Evolutionary conservation across 1,284 basidiomycete genomes (phyloP).

Genomic region (Rhodofomes roseus): DNA sequence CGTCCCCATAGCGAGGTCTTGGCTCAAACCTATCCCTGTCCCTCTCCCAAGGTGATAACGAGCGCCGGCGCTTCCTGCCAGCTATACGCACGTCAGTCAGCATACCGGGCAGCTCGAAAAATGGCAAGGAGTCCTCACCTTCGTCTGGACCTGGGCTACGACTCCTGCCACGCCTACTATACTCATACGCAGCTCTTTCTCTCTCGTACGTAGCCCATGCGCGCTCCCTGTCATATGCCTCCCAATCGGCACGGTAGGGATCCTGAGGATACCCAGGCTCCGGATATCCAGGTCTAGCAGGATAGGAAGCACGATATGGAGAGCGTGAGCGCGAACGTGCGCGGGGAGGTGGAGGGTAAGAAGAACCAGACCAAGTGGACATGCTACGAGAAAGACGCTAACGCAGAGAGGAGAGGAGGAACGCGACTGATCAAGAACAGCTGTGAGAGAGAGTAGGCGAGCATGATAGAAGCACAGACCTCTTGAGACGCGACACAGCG

Average conservation of each 20-base stretch:
- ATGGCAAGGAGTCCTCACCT: slow-evolving; percentile 39
- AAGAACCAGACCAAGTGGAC: slow-evolving; percentile 60
- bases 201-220: slow-evolving; percentile 61
- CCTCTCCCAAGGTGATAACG: slow-evolving; percentile 80
- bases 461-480: slow-evolving; percentile 88
- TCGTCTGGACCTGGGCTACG: slow-evolving; percentile 70
- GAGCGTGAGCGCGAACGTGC: slow-evolving; percentile 80
- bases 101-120: not conserved
- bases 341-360: slow-evolving; percentile 60
- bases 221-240: slow-evolving; percentile 67
- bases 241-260: slow-evolving; percentile 61
- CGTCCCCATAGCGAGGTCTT: slow-evolving; percentile 74
- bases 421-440: slow-evolving; percentile 59
- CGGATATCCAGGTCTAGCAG: slow-evolving; percentile 50
- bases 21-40: slow-evolving; percentile 77
- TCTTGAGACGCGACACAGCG: slow-evolving; percentile 59
- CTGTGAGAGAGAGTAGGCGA: slow-evolving; percentile 58
- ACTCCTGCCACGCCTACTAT: slow-evolving; percentile 63
- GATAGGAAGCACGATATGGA: slow-evolving; percentile 52
- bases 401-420: slow-evolving; percentile 60
- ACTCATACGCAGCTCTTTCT: slow-evolving; percentile 59
- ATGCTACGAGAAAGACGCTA: slow-evolving; percentile 52
- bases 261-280: slow-evolving; percentile 53
- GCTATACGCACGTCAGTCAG: slow-evolving; percentile 27
- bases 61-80: slow-evolving; percentile 79